Conservation (phyloP, 2,329 filamentous ascomycete species). For the Apiospora malaysiana region DNA sequence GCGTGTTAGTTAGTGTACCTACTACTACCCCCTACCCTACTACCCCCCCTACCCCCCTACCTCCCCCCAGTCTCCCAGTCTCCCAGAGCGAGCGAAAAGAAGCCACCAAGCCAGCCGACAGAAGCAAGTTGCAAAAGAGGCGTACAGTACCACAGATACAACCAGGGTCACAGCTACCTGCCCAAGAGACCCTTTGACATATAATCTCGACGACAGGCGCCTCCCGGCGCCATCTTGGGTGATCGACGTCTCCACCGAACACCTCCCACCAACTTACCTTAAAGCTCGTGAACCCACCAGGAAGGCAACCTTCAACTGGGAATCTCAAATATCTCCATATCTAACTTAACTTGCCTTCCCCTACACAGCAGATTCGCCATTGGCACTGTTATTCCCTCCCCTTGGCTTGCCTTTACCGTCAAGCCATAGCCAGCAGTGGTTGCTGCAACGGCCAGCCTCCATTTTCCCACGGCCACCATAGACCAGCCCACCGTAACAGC, state of each 20-base stretch:
- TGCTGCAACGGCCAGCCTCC: conserved; percentile 24
- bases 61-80: too few relatives aligned
- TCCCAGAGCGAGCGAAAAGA: conserved; percentile 6
- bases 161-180: conserved; percentile 26
- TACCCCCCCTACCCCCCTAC: too few relatives aligned
- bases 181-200: conserved; percentile 38
- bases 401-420: conserved; percentile 16
- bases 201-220: conserved; percentile 39
- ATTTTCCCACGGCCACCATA: background rate
- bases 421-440: conserved; percentile 22
- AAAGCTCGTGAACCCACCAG: conserved; percentile 33
- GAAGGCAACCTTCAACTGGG: conserved; percentile 28
- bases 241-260: conserved; percentile 43
- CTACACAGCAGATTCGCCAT: background rate
- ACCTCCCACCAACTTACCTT: conserved; percentile 29
- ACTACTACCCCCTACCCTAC: too few relatives aligned
- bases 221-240: conserved; percentile 38
- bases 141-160: conserved; percentile 20
- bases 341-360: conserved; percentile 19
- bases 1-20: conserved; percentile 11
- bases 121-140: conserved; percentile 23
- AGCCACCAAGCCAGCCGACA: conserved; percentile 23
- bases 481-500: background rate
- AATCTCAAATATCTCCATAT: conserved; percentile 13
- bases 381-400: background rate